Evolutionary conservation across 2,329 filamentous ascomycete genomes (phyloP).

Genomic region (Aspergillus sp.): DNA sequence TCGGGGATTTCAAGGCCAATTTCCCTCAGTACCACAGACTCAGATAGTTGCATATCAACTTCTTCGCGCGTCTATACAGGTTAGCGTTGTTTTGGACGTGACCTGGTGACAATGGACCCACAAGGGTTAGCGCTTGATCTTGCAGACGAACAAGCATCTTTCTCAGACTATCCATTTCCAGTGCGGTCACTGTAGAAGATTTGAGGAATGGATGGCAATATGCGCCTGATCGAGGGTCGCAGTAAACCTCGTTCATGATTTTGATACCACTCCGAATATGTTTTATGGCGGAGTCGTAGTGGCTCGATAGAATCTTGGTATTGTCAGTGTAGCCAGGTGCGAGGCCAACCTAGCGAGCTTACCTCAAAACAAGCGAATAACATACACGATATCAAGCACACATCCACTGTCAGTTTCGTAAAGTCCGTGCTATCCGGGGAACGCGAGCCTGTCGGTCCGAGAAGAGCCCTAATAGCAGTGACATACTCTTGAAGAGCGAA

Average conservation of each 20-base stretch:
- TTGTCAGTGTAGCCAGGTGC: slow-evolving; percentile 11
- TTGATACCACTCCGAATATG: slow-evolving; percentile 21
- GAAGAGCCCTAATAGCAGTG: slow-evolving; percentile 6
- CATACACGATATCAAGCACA: slow-evolving; percentile 21
- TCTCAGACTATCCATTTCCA: slow-evolving; percentile 10
- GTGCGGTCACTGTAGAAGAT: slow-evolving; percentile 8
- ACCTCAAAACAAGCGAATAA: not conserved
- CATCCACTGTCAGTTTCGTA: slow-evolving; percentile 9
- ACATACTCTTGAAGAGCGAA: slow-evolving; percentile 9
- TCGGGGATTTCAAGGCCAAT: not conserved
- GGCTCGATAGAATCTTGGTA: slow-evolving; percentile 21
- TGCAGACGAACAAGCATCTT: slow-evolving; percentile 9
- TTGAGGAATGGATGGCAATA: slow-evolving; percentile 12
- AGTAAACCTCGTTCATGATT: slow-evolving; percentile 17
- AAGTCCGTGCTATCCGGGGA: not conserved
- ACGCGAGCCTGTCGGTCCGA: not conserved
- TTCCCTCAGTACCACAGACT: not conserved
- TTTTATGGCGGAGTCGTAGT: slow-evolving; percentile 20
- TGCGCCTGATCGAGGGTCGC: slow-evolving; percentile 3
- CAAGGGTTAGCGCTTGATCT: slow-evolving; percentile 6
- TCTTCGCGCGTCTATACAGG: not conserved
- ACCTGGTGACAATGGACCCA: not conserved
- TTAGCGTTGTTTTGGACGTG: not conserved
- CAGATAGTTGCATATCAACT: not conserved
- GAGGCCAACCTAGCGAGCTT: not conserved